These are phyloP conservation scores for Phaeosphaeria sp. DNA, from an alignment of 2,329 filamentous ascomycete genomes.

Conservation along the genomic window DNA sequence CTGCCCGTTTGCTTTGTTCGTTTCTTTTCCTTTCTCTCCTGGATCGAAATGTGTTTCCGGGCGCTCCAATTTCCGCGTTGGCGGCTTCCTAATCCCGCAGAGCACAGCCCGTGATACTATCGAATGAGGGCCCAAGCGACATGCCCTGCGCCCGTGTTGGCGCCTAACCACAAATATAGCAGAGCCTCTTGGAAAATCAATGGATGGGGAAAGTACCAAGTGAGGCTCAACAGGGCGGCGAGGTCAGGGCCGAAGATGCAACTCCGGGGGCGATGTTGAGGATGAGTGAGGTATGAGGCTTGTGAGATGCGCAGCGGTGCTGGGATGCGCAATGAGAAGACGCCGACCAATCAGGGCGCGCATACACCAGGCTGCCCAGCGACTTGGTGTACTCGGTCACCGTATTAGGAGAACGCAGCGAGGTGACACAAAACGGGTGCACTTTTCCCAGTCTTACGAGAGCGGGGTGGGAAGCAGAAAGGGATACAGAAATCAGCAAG, in stretches of 20 bases:
- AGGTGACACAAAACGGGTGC: constrained; percentile 17
- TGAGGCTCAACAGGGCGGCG: constrained; percentile 29
- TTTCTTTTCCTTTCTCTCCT: constrained; percentile 2
- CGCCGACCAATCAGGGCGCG: constrained; percentile 24
- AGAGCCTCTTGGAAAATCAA: constrained; percentile 13
- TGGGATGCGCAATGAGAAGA: constrained; percentile 7
- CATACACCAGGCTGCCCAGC: constrained; percentile 9
- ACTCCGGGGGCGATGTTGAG: constrained; percentile 1
- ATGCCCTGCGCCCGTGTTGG: constrained; percentile 23
- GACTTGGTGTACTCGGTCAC: constrained; percentile 13
- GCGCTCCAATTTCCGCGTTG: constrained; percentile 5
- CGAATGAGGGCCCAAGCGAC: constrained; percentile 35
- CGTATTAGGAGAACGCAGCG: constrained; percentile 12
- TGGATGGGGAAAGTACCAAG: constrained; percentile 1
- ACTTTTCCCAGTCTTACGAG: constrained; percentile 20
- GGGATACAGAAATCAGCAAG: constrained; percentile 4
- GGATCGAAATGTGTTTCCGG: not conserved
- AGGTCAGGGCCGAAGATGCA: constrained; percentile 17
- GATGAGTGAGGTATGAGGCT: constrained; percentile 11
- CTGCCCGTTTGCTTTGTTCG: not conserved
- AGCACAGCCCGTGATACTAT: constrained; percentile 22
- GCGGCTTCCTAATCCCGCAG: constrained; percentile 7
- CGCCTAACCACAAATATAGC: constrained; percentile 25
- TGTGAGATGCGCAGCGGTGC: constrained; percentile 20
- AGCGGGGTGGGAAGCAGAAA: constrained; percentile 16